These are phyloP conservation scores for Dioscorea alata DNA, from an alignment of 106 monocot species.

Conservation along the genomic window DNA sequence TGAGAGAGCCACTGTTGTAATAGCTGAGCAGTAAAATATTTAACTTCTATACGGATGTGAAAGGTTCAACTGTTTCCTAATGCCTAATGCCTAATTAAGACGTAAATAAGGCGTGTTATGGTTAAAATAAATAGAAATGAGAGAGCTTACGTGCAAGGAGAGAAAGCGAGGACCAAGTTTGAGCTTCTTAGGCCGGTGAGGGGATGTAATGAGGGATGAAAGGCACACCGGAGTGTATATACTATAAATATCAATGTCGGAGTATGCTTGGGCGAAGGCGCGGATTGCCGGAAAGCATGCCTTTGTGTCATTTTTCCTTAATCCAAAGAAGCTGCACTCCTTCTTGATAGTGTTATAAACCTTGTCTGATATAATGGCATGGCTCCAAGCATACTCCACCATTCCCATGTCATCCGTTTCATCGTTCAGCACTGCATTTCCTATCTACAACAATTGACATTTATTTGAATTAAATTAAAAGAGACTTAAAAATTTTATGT, in stretches of 20 bases:
- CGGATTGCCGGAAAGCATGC: conserved; percentile 46
- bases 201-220: conserved; percentile 15
- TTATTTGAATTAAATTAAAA: no score
- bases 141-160: conserved; percentile 42
- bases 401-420: conserved; percentile 76
- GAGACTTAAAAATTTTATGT: no score
- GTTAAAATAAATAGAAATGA: no score
- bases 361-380: conserved; percentile 90
- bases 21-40: no score
- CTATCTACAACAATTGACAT: conserved; percentile 45
- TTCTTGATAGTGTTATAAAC: conserved; percentile 43
- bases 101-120: no score
- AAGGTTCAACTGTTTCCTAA: no score
- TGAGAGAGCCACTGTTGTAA: no score
- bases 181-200: background rate
- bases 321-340: conserved; percentile 53
- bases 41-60: no score
- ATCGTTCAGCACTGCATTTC: conserved; percentile 90
- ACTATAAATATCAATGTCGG: conserved; percentile 87
- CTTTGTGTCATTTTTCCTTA: conserved; percentile 5
- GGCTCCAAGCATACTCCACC: conserved; percentile 96
- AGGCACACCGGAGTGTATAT: conserved; percentile 88
- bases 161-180: conserved; percentile 37
- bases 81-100: no score
- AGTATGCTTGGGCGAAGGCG: conserved; percentile 47